phyloP scores from a whole-genome alignment of 2,329 filamentous ascomycete genomes.

The Nothophoma quercina region DNA sequence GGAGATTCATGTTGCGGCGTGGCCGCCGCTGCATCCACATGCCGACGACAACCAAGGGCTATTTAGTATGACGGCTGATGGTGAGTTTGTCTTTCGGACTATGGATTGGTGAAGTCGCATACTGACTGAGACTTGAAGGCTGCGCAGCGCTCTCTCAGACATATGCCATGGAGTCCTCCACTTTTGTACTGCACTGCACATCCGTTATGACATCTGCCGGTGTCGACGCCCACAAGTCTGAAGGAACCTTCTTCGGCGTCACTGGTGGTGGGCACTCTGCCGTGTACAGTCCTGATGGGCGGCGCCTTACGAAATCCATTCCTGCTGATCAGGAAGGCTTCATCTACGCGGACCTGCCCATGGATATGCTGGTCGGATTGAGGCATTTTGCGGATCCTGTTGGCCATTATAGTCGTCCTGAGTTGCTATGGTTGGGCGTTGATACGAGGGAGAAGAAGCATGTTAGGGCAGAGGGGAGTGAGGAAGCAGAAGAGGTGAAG shows the following conservation, averaged over 20 bases:
- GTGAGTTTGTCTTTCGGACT: slow-evolving; percentile 19
- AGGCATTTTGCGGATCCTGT: slow-evolving; percentile 56
- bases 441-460: slow-evolving; percentile 44
- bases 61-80: slow-evolving; percentile 50
- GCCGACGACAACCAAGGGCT: slow-evolving; percentile 40
- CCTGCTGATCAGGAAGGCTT: slow-evolving; percentile 56
- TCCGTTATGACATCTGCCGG: slow-evolving; percentile 57
- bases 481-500: not conserved
- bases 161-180: slow-evolving; percentile 64
- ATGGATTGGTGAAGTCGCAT: no score
- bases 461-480: slow-evolving; percentile 26
- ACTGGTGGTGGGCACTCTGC: slow-evolving; percentile 53
- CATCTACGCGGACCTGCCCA: slow-evolving; percentile 60
- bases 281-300: slow-evolving; percentile 60
- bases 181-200: slow-evolving; percentile 64
- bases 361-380: slow-evolving; percentile 53
- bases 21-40: slow-evolving; percentile 49
- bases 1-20: slow-evolving; percentile 52
- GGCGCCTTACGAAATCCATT: slow-evolving; percentile 53
- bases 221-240: slow-evolving; percentile 54
- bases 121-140: not conserved
- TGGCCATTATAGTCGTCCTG: slow-evolving; percentile 61
- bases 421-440: slow-evolving; percentile 60
- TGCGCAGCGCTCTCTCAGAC: slow-evolving; percentile 55
- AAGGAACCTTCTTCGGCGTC: slow-evolving; percentile 51